phyloP scores from a whole-genome alignment of 805 yeast genomes.

The Hermanozyma aechmeae region DNA sequence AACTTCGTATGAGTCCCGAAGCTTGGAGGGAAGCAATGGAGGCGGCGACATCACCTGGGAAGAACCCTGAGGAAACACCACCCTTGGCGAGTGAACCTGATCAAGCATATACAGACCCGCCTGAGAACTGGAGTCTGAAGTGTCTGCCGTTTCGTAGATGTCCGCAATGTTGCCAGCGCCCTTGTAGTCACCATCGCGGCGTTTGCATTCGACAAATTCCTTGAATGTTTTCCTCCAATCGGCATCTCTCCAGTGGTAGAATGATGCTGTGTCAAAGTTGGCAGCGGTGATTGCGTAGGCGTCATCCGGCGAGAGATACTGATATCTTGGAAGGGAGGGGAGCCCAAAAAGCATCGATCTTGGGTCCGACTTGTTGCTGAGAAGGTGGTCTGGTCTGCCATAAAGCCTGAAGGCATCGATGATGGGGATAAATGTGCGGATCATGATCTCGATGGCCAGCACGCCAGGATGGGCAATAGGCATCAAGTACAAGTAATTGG shows the following conservation, averaged over 20 bases:
- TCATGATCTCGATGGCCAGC: conserved; percentile 61
- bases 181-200: conserved; percentile 14
- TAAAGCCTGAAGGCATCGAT: conserved; percentile 63
- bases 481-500: conserved; percentile 50
- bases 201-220: conserved; percentile 7
- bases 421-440: conserved; percentile 58
- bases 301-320: conserved; percentile 35
- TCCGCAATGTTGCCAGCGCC: conserved; percentile 28
- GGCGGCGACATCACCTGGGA: too few relatives aligned
- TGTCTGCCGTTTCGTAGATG: conserved; percentile 21
- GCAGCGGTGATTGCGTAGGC: conserved; percentile 13
- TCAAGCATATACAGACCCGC: too few relatives aligned
- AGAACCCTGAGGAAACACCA: too few relatives aligned
- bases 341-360: conserved; percentile 63
- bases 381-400: conserved; percentile 67
- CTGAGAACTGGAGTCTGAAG: too few relatives aligned
- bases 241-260: conserved; percentile 16
- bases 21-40: too few relatives aligned
- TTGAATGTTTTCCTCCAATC: conserved; percentile 22
- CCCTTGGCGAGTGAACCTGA: too few relatives aligned
- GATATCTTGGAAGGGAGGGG: conserved; percentile 64
- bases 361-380: conserved; percentile 61
- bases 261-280: conserved; percentile 11
- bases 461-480: conserved; percentile 71
- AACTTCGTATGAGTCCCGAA: too few relatives aligned